Conservation (phyloP, 2,329 filamentous ascomycete genomes). For the Trichoderma brevicompactum region DNA sequence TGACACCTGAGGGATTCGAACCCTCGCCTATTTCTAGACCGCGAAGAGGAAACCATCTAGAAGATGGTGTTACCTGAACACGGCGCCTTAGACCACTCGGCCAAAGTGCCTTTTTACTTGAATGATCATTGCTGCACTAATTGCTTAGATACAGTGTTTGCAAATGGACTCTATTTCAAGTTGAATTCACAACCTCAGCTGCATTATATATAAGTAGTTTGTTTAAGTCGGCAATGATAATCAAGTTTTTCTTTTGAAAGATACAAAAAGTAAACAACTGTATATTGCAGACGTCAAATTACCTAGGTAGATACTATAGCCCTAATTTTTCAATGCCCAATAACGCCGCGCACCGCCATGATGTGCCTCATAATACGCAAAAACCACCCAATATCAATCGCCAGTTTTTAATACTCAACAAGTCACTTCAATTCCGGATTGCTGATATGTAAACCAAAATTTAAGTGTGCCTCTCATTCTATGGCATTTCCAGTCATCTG, state of each 20-base stretch:
- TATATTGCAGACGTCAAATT: too few species aligned
- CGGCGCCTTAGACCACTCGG: conserved; percentile 37
- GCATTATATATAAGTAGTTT: too few species aligned
- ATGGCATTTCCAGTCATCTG: not conserved
- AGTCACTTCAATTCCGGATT: not conserved
- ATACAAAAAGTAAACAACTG: too few species aligned
- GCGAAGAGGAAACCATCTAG: conserved; percentile 28
- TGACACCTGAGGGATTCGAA: conserved; percentile 43
- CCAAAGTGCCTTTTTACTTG: conserved; percentile 35
- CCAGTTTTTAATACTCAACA: not conserved
- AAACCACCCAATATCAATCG: too few species aligned
- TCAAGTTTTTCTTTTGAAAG: too few species aligned
- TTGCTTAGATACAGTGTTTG: not conserved
- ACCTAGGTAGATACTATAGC: too few species aligned
- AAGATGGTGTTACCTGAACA: conserved; percentile 30
- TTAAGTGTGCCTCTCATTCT: not conserved
- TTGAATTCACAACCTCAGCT: too few species aligned
- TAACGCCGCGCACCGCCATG: too few species aligned
- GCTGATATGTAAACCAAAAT: not conserved
- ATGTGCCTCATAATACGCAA: too few species aligned
- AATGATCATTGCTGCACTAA: not conserved
- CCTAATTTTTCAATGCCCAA: too few species aligned
- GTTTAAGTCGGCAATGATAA: too few species aligned
- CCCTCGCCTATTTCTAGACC: conserved; percentile 41
- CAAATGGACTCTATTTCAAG: too few species aligned